phyloP scores from a whole-genome alignment of 1,139 yeast genomes.

The Hansenula anomala region DNA sequence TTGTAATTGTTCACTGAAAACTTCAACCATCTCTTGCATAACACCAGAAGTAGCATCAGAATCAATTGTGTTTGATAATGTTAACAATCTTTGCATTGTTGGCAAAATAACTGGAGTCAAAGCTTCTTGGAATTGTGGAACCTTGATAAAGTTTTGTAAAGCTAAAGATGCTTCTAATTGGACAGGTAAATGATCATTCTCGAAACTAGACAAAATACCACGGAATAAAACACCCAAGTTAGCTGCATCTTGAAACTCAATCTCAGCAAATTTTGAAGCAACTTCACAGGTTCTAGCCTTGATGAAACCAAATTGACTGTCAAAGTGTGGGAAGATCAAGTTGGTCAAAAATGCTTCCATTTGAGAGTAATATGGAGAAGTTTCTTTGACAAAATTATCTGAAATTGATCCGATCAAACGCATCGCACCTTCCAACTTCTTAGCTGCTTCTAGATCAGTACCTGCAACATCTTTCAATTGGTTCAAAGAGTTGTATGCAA shows the following conservation, averaged over 20 bases:
- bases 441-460: conserved; percentile 55
- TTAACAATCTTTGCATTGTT: conserved; percentile 75
- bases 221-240: conserved; percentile 54
- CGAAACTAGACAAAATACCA: conserved; percentile 62
- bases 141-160: conserved; percentile 69
- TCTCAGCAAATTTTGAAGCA: conserved; percentile 62
- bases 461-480: conserved; percentile 29
- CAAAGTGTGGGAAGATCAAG: conserved; percentile 69
- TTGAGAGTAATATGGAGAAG: conserved; percentile 56
- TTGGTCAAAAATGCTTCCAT: conserved; percentile 66
- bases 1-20: conserved; percentile 79
- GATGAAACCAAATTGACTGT: conserved; percentile 63
- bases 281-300: conserved; percentile 84
- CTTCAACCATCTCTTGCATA: conserved; percentile 94
- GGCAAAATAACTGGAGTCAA: conserved; percentile 67
- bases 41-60: conserved; percentile 85
- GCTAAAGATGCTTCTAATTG: conserved; percentile 83
- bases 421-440: conserved; percentile 74
- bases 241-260: conserved; percentile 46
- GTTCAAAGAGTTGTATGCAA: conserved; percentile 53
- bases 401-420: conserved; percentile 75
- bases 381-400: conserved; percentile 47
- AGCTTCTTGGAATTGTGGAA: conserved; percentile 63
- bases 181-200: conserved; percentile 63
- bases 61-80: conserved; percentile 76